Evolutionary conservation across 495 filamentous ascomycete species (phyloP), one percentile per base, ranked within the genome.

Genomic region (Cryomyces minteri): DNA sequence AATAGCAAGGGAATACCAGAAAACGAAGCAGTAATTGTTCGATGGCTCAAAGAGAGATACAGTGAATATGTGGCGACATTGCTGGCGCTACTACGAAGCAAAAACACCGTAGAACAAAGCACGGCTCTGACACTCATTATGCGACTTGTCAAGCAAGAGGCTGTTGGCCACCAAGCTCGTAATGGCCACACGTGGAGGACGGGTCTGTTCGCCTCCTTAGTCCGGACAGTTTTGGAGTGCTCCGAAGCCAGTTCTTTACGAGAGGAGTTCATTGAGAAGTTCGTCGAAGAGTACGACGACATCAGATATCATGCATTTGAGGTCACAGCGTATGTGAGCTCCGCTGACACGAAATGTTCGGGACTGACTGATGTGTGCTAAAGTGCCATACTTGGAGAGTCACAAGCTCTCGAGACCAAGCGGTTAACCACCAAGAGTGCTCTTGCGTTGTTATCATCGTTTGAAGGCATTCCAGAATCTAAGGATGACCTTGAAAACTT

Each of bases 231-330:
- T 28, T 47, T 94, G n/a, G 63, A 72, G 25, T 66, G 68, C 1
- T 65, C 64, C 6, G 58, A 71, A 11, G 67, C 67, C 6, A 68
- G 78, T 8, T 64, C 70, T 32, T 57, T 79, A 40, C 76, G 73
- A 40, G 59, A 75, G 30, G 79, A 84, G 43, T 94, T 88, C 51
- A 64, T 77, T 25, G 68, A 80, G 41, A 82, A 84, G 45, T 95
- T 79, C 52, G 59, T 88, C 34, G 76, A 80, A 48, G 64, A 74
- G 49, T 88, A 79, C 57, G 82, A 93, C 46, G 90, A 98, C 64
- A 68, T 95, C 46, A 64, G 86, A 47, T 94, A 77, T 57, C 80
- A 82, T 54, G 84, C 84, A 6, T 84, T 93, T 53, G 60, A 71
- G 41, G 69, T 70, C 31, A 64, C 88, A 39, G 64, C 68, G 83